Conservation (phyloP, 164 flowering plant genomes). For the Hamamelis virginiana region DNA sequence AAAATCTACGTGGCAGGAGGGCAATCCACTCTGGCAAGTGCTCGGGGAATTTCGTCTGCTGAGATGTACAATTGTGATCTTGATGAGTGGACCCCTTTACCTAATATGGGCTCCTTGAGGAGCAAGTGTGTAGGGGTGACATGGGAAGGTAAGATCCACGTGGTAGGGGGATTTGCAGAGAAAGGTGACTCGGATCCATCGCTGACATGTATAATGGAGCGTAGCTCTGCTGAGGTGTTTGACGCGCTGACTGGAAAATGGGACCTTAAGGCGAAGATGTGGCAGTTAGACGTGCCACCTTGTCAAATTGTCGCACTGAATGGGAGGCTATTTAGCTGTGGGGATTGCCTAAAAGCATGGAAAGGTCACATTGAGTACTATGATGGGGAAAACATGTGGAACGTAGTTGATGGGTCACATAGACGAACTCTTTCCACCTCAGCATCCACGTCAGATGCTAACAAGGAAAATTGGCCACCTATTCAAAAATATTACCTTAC, state of each 20-base stretch:
- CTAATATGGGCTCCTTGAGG: slow-evolving; percentile 41
- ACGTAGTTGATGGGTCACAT: slow-evolving; percentile 47
- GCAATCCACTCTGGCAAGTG: slow-evolving; percentile 26
- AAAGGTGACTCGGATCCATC: slow-evolving; percentile 25
- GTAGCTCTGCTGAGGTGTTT: slow-evolving; percentile 64
- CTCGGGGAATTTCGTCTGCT: slow-evolving; percentile 37
- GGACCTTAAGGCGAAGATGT: slow-evolving; percentile 47
- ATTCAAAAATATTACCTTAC: slow-evolving; percentile 38
- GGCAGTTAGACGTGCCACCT: slow-evolving; percentile 69
- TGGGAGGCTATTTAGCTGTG: slow-evolving; percentile 54
- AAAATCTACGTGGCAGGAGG: slow-evolving; percentile 67
- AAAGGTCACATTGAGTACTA: slow-evolving; percentile 67
- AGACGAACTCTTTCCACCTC: slow-evolving; percentile 25
- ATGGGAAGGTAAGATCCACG: slow-evolving; percentile 53
- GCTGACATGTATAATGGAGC: slow-evolving; percentile 15
- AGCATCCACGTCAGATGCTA: slow-evolving; percentile 4
- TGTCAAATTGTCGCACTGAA: slow-evolving; percentile 54
- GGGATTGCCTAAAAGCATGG: slow-evolving; percentile 61
- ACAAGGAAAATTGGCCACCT: slow-evolving; percentile 3
- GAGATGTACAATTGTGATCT: slow-evolving; percentile 44
- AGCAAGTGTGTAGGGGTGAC: slow-evolving; percentile 61
- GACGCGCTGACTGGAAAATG: slow-evolving; percentile 36
- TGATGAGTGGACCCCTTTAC: slow-evolving; percentile 39
- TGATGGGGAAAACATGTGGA: slow-evolving; percentile 59
- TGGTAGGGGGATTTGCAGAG: slow-evolving; percentile 56